Percentiles rank a stretch among this genome's conserved stretches.
phyloP scores from a whole-genome alignment of 805 yeast species.

The Metschnikowia baotianmanensis region DNA sequence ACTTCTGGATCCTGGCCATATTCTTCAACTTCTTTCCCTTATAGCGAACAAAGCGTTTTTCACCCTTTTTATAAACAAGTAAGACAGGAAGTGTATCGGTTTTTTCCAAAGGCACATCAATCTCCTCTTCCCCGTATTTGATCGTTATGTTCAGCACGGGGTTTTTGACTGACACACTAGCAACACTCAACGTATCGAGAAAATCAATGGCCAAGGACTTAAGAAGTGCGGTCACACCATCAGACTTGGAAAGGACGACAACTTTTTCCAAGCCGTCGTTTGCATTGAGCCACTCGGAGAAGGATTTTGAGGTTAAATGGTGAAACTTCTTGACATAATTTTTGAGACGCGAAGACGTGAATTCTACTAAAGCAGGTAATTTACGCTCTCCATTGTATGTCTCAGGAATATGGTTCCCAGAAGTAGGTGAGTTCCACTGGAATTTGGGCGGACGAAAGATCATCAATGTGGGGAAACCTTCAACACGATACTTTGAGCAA shows the following conservation, averaged over 20 bases:
- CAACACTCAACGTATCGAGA: slow-evolving; percentile 49
- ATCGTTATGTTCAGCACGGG: slow-evolving; percentile 21
- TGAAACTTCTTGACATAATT: slow-evolving; percentile 59
- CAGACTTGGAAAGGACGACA: slow-evolving; percentile 52
- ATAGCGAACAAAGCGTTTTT: slow-evolving; percentile 22
- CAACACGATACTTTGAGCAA: slow-evolving; percentile 62
- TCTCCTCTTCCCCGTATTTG: slow-evolving; percentile 21
- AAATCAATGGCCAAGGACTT: slow-evolving; percentile 73
- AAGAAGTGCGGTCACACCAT: slow-evolving; percentile 50
- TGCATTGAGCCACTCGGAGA: slow-evolving; percentile 26
- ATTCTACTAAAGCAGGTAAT: slow-evolving; percentile 51
- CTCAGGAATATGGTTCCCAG: slow-evolving; percentile 49
- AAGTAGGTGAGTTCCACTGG: slow-evolving; percentile 22
- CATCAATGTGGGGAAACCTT: slow-evolving; percentile 82
- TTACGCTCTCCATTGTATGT: slow-evolving; percentile 61
- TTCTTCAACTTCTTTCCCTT: slow-evolving; percentile 27
- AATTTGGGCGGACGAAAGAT: slow-evolving; percentile 80
- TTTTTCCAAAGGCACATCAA: slow-evolving; percentile 21
- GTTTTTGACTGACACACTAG: slow-evolving; percentile 26
- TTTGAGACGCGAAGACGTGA: slow-evolving; percentile 56
- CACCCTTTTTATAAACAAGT: slow-evolving; percentile 23
- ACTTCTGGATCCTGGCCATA: slow-evolving; percentile 30
- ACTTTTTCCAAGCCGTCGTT: slow-evolving; percentile 38
- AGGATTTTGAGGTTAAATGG: slow-evolving; percentile 23
- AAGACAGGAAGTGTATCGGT: slow-evolving; percentile 27